phyloP scores from a whole-genome alignment of 192 early-diverging fungal genomes.

The Backusella westeae region DNA sequence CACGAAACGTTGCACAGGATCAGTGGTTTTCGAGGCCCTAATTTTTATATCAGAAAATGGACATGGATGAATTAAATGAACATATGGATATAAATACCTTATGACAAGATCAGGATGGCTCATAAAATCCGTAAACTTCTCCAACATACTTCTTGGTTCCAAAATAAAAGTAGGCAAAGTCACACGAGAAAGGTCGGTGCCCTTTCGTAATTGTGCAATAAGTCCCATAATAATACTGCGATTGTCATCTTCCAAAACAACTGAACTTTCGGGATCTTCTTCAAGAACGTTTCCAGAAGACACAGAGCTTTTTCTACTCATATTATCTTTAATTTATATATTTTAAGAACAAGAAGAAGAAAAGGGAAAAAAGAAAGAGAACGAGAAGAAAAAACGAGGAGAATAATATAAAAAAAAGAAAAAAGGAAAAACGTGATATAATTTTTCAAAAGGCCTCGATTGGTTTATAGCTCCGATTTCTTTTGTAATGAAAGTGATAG shows the following conservation, averaged over 20 bases:
- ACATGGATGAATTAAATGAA: background rate
- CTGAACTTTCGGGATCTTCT: slow-evolving; percentile 57
- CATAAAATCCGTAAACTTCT: slow-evolving; percentile 96
- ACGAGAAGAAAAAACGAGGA: background rate
- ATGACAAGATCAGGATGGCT: slow-evolving; percentile 81
- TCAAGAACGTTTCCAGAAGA: slow-evolving; percentile 3
- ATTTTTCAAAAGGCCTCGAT: background rate
- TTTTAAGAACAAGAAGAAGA: background rate
- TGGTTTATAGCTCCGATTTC: background rate
- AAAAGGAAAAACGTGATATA: background rate
- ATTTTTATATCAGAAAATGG: background rate
- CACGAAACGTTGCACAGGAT: slow-evolving; percentile 78
- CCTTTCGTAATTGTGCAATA: slow-evolving; percentile 84
- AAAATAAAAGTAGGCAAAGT: slow-evolving; percentile 95
- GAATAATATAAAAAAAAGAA: background rate
- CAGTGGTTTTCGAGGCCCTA: slow-evolving; percentile 65
- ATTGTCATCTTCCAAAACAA: slow-evolving; percentile 81
- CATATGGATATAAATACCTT: slow-evolving; percentile 46
- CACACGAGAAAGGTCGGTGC: slow-evolving; percentile 86
- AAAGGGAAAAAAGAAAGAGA: background rate
- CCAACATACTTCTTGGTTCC: slow-evolving; percentile 93
- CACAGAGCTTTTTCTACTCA: slow-evolving; percentile 6
- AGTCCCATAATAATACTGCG: slow-evolving; percentile 84
- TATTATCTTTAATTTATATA: background rate
- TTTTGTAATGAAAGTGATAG: too few species aligned